Conservation (phyloP, 768 basidiomycete species). For the Pleurotus pulmonarius region DNA sequence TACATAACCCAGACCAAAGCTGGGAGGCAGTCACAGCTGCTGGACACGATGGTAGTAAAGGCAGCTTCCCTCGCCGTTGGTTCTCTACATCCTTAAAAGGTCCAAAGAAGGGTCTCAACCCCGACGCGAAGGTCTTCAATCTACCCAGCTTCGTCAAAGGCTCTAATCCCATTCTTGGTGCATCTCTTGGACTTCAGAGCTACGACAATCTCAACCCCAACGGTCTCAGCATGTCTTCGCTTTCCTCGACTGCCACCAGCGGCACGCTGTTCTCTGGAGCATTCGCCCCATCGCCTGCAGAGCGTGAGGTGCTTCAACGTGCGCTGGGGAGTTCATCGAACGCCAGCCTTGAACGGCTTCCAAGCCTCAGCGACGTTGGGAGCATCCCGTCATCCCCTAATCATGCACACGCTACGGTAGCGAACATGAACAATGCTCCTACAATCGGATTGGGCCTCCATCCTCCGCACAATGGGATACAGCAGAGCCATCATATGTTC, state of each 20-base stretch:
- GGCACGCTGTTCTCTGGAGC: slow-evolving; percentile 59
- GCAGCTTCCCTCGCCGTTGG: slow-evolving; percentile 16
- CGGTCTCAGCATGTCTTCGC: slow-evolving; percentile 36
- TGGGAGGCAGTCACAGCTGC: background rate
- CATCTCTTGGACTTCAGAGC: slow-evolving; percentile 11
- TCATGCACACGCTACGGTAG: slow-evolving; percentile 39
- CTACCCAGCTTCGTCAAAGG: slow-evolving; percentile 32
- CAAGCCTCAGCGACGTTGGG: slow-evolving; percentile 74
- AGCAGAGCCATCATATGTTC: background rate
- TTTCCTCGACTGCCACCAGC: slow-evolving; percentile 38
- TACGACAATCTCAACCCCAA: slow-evolving; percentile 63
- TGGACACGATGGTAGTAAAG: background rate
- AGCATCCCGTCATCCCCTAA: slow-evolving; percentile 69
- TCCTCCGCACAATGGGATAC: background rate
- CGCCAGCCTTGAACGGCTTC: slow-evolving; percentile 72
- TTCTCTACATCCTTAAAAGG: slow-evolving; percentile 29
- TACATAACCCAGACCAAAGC: slow-evolving; percentile 16
- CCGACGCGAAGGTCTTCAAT: slow-evolving; percentile 82
- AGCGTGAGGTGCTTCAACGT: slow-evolving; percentile 80
- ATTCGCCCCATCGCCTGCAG: slow-evolving; percentile 84
- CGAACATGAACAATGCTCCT: slow-evolving; percentile 8
- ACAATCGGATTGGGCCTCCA: background rate
- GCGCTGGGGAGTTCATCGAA: slow-evolving; percentile 74
- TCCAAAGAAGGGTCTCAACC: slow-evolving; percentile 71
- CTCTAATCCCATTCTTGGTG: slow-evolving; percentile 13